Evolutionary conservation across 176 grass and related monocot genomes (phyloP).

Genomic region (Avena eriantha): DNA sequence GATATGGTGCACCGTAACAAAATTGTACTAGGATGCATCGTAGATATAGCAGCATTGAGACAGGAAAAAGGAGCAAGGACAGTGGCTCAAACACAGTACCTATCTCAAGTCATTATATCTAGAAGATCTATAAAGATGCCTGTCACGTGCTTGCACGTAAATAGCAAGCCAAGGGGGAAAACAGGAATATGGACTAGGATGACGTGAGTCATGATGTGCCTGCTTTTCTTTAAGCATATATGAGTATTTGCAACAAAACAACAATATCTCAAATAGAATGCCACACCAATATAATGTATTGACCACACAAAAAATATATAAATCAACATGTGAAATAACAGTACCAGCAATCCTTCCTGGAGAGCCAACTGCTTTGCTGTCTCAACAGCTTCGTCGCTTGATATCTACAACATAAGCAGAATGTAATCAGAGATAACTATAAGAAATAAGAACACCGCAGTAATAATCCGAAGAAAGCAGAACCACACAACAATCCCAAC

Average conservation of each 20-base stretch:
- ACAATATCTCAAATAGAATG: constrained; percentile 13
- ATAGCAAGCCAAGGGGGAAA: neutral
- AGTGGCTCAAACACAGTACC: constrained; percentile 11
- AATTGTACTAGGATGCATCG: neutral
- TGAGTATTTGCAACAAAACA: neutral
- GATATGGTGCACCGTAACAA: neutral
- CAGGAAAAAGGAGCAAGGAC: neutral
- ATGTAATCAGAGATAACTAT: constrained; percentile 21
- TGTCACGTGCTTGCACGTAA: neutral
- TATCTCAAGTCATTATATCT: neutral
- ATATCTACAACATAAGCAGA: constrained; percentile 61
- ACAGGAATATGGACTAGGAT: neutral
- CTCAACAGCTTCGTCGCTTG: constrained; percentile 91
- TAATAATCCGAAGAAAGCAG: neutral
- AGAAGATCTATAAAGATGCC: constrained; percentile 4
- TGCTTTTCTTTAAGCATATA: neutral
- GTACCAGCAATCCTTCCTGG: constrained; percentile 95
- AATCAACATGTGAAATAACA: constrained; percentile 25
- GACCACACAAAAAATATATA: neutral
- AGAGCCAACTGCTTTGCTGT: constrained; percentile 95
- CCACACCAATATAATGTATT: neutral
- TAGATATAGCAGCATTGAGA: neutral
- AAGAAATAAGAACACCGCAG: neutral
- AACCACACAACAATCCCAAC: neutral
- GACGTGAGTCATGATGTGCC: neutral